A percentile compares a stretch with the other conserved stretches of the same genome.
Conservation (phyloP, 805 yeast species). For the Lipomyces mesembrius region DNA sequence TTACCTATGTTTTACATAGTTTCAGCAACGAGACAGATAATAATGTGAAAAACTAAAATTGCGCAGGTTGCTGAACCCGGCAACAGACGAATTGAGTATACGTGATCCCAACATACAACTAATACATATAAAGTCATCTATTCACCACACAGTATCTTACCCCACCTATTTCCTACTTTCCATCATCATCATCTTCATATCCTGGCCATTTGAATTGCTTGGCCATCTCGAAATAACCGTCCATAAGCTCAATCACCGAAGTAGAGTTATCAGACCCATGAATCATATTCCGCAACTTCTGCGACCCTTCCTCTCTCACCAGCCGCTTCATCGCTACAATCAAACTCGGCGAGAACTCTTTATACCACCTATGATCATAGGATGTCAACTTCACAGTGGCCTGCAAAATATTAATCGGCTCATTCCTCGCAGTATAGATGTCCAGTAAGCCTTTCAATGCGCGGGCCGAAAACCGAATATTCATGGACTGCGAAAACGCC, state of each 20-base stretch:
- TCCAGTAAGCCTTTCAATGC: slow-evolving; percentile 75
- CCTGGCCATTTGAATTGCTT: slow-evolving; percentile 54
- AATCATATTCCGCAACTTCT: slow-evolving; percentile 55
- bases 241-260: slow-evolving; percentile 63
- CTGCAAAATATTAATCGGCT: slow-evolving; percentile 60
- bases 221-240: slow-evolving; percentile 56
- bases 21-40: too few species aligned
- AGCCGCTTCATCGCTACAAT: slow-evolving; percentile 26
- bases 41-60: background rate
- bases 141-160: background rate
- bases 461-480: slow-evolving; percentile 76
- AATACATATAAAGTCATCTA: background rate
- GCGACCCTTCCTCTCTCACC: slow-evolving; percentile 37
- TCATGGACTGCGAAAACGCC: slow-evolving; percentile 76
- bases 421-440: slow-evolving; percentile 55
- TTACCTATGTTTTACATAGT: too few species aligned
- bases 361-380: slow-evolving; percentile 99
- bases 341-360: slow-evolving; percentile 53
- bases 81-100: background rate
- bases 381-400: slow-evolving; percentile 77
- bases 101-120: background rate
- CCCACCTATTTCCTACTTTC: slow-evolving; percentile 1
- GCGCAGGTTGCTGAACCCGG: background rate
- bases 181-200: slow-evolving; percentile 44
- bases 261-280: slow-evolving; percentile 66